These are phyloP conservation scores for Xylariomycetidae sp. DNA, from an alignment of 2,329 filamentous ascomycete genomes.

Conservation along the genomic window DNA sequence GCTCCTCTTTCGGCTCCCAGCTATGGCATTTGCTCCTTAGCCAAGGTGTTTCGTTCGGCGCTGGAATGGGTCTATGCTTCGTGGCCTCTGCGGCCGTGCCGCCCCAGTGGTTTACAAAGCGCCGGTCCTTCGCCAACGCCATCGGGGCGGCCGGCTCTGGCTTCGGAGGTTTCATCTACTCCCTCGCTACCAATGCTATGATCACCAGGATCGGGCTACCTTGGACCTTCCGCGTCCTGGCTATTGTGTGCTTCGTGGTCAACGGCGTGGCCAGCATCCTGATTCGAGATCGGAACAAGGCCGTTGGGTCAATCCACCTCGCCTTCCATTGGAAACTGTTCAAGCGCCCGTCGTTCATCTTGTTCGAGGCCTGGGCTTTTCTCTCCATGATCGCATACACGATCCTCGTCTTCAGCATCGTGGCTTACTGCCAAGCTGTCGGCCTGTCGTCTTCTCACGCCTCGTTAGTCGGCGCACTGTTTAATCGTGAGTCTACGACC, in stretches of 20 bases:
- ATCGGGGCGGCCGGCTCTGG: slow-evolving; percentile 66
- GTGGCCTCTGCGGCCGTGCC: slow-evolving; percentile 63
- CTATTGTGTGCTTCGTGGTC: slow-evolving; percentile 40
- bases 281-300: slow-evolving; percentile 67
- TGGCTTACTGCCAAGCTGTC: slow-evolving; percentile 66
- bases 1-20: slow-evolving; percentile 61
- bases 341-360: slow-evolving; percentile 54
- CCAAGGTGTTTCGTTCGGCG: slow-evolving; percentile 73
- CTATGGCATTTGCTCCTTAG: slow-evolving; percentile 75
- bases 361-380: slow-evolving; percentile 64
- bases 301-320: slow-evolving; percentile 60
- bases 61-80: slow-evolving; percentile 74
- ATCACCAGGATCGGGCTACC: slow-evolving; percentile 58
- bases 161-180: slow-evolving; percentile 68
- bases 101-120: slow-evolving; percentile 69
- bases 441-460: slow-evolving; percentile 65
- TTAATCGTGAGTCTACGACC: slow-evolving; percentile 56
- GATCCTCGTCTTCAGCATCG: slow-evolving; percentile 71
- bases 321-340: slow-evolving; percentile 64
- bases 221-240: slow-evolving; percentile 50
- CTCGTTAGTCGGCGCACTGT: slow-evolving; percentile 65
- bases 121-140: slow-evolving; percentile 65
- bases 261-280: slow-evolving; percentile 58
- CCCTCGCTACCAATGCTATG: slow-evolving; percentile 63
- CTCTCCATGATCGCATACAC: slow-evolving; percentile 71